A percentile compares a stretch with the other conserved stretches of the same genome.
Evolutionary conservation across 495 filamentous ascomycete species (phyloP).

Genomic region (Collariella sp.): DNA sequence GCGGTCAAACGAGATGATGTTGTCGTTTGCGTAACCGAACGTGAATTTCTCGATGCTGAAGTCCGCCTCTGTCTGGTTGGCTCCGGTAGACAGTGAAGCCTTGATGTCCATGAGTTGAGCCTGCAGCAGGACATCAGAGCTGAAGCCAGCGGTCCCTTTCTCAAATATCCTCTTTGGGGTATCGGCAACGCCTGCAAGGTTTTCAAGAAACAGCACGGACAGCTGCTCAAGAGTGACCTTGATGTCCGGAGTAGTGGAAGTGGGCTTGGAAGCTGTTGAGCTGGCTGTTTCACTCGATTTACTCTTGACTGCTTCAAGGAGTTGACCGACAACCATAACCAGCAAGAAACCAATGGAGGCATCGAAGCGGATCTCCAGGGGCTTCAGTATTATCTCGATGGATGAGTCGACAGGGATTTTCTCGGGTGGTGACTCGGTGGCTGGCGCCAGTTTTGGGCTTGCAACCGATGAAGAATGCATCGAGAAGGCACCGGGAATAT

Average conservation of each 20-base stretch:
- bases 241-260: constrained; percentile 32
- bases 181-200: constrained; percentile 43
- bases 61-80: constrained; percentile 31
- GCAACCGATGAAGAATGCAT: constrained; percentile 30
- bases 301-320: constrained; percentile 39
- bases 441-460: constrained; percentile 16
- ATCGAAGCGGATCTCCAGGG: constrained; percentile 53
- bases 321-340: constrained; percentile 48
- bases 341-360: constrained; percentile 60
- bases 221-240: constrained; percentile 46
- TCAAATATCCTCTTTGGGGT: constrained; percentile 32
- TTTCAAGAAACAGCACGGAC: constrained; percentile 58
- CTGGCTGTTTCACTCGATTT: constrained; percentile 15
- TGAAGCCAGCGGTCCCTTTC: constrained; percentile 21
- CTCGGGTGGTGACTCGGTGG: not conserved
- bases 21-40: constrained; percentile 64
- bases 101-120: constrained; percentile 40
- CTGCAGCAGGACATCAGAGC: constrained; percentile 43
- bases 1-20: constrained; percentile 66
- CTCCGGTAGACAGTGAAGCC: constrained; percentile 27
- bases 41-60: constrained; percentile 55
- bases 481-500: constrained; percentile 52
- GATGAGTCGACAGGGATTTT: constrained; percentile 24
- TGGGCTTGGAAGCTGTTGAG: constrained; percentile 17
- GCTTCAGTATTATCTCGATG: constrained; percentile 49